A percentile compares a stretch with the other conserved stretches of the same genome.
Evolutionary conservation across 2,329 filamentous ascomycete genomes (phyloP).

Genomic region (Didymella sp.): DNA sequence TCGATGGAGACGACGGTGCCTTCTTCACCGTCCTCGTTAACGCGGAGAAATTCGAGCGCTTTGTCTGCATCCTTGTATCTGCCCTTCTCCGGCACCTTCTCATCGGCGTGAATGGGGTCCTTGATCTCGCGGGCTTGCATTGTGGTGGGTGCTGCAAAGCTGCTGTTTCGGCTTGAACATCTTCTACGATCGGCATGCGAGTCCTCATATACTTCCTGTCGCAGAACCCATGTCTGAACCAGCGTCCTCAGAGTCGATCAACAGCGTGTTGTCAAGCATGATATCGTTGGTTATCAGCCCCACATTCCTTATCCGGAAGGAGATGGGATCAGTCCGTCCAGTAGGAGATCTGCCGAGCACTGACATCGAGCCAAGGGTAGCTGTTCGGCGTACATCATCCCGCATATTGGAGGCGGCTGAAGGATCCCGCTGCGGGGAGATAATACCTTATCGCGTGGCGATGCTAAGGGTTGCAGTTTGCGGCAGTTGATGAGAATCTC

Average conservation of each 20-base stretch:
- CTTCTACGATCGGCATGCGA: background rate
- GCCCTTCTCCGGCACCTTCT: slow-evolving; percentile 3
- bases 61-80: slow-evolving; percentile 30
- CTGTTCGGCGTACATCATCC: slow-evolving; percentile 4
- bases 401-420: slow-evolving; percentile 4
- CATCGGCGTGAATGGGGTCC: background rate
- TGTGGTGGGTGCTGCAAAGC: background rate
- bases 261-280: background rate
- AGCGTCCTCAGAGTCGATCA: background rate
- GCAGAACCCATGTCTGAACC: background rate
- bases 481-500: background rate
- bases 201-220: background rate
- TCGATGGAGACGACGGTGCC: slow-evolving; percentile 5
- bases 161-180: background rate
- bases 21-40: slow-evolving; percentile 22
- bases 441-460: slow-evolving; percentile 4
- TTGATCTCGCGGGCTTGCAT: slow-evolving; percentile 4
- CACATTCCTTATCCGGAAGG: slow-evolving; percentile 10
- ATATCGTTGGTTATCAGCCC: slow-evolving; percentile 16
- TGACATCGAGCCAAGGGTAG: background rate
- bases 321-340: background rate
- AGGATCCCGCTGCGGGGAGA: background rate
- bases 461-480: background rate
- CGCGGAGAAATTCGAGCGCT: slow-evolving; percentile 32
- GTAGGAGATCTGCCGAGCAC: slow-evolving; percentile 5